Evolutionary conservation across 1,139 yeast genomes (phyloP).

Genomic region (Yamadazyma siamensis): DNA sequence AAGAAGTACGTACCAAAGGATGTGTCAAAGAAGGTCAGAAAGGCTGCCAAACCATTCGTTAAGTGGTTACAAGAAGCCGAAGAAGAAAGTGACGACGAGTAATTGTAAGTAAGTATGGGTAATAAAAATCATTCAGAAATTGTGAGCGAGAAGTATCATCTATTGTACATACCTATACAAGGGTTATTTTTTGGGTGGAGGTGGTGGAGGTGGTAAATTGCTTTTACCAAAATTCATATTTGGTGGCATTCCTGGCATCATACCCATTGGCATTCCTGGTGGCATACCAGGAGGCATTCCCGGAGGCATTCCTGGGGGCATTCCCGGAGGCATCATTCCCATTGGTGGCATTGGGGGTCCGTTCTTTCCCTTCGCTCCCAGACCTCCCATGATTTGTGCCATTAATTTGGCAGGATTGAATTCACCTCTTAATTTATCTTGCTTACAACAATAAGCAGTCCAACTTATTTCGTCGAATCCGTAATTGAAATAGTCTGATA

Average conservation of each 20-base stretch:
- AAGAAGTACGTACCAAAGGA: conserved; percentile 94
- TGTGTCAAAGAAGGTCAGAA: conserved; percentile 87
- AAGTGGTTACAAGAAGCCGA: conserved; percentile 96
- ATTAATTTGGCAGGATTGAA: conserved; percentile 61
- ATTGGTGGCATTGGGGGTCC: conserved; percentile 16
- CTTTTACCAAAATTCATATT: conserved; percentile 7
- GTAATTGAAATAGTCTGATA: conserved; percentile 89
- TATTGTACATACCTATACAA: no score
- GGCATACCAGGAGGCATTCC: conserved; percentile 18
- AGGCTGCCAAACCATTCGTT: conserved; percentile 92
- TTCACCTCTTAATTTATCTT: conserved; percentile 76
- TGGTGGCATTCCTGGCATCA: conserved; percentile 18
- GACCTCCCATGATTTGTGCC: conserved; percentile 39
- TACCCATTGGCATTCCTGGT: conserved; percentile 13
- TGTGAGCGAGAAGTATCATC: no score
- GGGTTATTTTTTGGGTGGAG: conserved; percentile 17
- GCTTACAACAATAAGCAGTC: conserved; percentile 89
- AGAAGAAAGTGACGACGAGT: conserved; percentile 59
- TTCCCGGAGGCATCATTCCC: conserved; percentile 17
- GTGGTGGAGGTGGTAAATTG: conserved; percentile 15
- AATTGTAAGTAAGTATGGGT: conserved; percentile 9
- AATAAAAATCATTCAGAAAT: not conserved
- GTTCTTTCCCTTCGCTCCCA: conserved; percentile 4
- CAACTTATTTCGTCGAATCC: conserved; percentile 97
- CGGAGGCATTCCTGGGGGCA: conserved; percentile 12